A percentile compares a stretch with the other conserved stretches of the same genome.
Conservation (phyloP, 306 rosid species). For the Begonia masoniana region DNA sequence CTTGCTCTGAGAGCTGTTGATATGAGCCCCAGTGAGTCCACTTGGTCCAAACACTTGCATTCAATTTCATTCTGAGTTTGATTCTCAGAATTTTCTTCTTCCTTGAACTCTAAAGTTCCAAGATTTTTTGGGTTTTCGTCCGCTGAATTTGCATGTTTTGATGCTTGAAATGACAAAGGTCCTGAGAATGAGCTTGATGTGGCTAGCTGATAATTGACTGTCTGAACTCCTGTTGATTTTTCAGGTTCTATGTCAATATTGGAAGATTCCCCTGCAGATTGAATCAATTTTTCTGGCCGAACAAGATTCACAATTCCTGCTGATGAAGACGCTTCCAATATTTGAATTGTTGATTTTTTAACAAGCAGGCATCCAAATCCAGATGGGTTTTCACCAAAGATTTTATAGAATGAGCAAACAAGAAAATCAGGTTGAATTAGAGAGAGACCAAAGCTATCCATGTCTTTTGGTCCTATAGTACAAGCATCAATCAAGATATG, state of each 20-base stretch:
- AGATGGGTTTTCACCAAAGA: conserved; percentile 86
- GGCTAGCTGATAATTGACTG: no score
- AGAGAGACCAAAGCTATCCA: conserved; percentile 80
- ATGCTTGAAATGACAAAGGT: conserved; percentile 19
- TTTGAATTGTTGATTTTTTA: conserved; percentile 49
- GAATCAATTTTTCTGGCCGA: conserved; percentile 27
- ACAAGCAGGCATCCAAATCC: conserved; percentile 89
- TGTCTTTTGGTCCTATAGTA: conserved; percentile 82
- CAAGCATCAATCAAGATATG: conserved; percentile 78
- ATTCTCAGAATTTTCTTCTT: no score
- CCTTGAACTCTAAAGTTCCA: no score
- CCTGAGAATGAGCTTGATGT: conserved; percentile 61
- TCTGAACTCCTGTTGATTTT: conserved; percentile 10
- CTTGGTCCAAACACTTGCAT: conserved; percentile 66
- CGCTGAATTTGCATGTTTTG: conserved; percentile 9
- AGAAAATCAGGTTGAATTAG: conserved; percentile 73
- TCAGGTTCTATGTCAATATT: conserved; percentile 30
- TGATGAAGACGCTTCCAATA: conserved; percentile 32
- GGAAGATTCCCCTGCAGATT: conserved; percentile 38
- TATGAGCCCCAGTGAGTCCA: conserved; percentile 54
- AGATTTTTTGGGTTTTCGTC: conserved; percentile 1
- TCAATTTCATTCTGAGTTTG: conserved; percentile 12
- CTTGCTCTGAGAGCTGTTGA: conserved; percentile 47
- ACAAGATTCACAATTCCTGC: conserved; percentile 71
- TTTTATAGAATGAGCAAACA: conserved; percentile 73